Conservation (phyloP, 495 filamentous ascomycete species). For the Lepraria neglecta region DNA sequence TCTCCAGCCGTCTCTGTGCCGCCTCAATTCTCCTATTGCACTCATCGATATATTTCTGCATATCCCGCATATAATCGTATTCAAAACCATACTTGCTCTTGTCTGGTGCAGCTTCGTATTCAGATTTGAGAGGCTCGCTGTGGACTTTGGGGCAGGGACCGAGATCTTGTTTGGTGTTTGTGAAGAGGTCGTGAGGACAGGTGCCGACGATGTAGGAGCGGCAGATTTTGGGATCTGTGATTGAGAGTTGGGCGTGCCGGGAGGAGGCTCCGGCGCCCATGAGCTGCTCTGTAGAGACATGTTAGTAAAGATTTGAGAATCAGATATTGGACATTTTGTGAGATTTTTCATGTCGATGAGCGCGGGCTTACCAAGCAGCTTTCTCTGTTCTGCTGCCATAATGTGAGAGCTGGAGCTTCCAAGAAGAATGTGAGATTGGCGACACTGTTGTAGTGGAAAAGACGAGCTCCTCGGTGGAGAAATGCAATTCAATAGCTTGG, state of each 20-base stretch:
- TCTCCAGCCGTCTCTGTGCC: conserved; percentile 85
- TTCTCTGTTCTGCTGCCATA: conserved; percentile 94
- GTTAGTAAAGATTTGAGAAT: conserved; percentile 2
- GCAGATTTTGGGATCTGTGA: conserved; percentile 92
- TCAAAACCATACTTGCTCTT: conserved; percentile 83
- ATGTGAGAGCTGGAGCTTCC: conserved; percentile 19
- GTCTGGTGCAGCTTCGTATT: conserved; percentile 70
- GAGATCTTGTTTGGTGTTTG: conserved; percentile 97
- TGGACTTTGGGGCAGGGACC: conserved; percentile 88
- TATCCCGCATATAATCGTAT: conserved; percentile 91
- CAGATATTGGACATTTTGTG: neutral
- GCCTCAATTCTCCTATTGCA: conserved; percentile 91
- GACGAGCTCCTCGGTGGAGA: neutral
- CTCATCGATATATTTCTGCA: conserved; percentile 91
- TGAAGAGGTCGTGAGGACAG: conserved; percentile 98
- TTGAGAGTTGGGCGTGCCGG: conserved; percentile 69
- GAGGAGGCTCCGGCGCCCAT: conserved; percentile 67
- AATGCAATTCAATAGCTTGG: neutral
- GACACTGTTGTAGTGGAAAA: neutral
- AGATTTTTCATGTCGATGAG: neutral
- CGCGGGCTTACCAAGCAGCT: conserved; percentile 69
- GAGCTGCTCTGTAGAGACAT: conserved; percentile 58
- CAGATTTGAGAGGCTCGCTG: conserved; percentile 75
- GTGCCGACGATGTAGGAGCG: conserved; percentile 90
- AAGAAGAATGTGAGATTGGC: too few relatives aligned